Percentiles rank a stretch among this genome's conserved stretches.
Evolutionary conservation across 2,329 filamentous ascomycete genomes (phyloP).

Genomic region (Paradendryphiella salina): DNA sequence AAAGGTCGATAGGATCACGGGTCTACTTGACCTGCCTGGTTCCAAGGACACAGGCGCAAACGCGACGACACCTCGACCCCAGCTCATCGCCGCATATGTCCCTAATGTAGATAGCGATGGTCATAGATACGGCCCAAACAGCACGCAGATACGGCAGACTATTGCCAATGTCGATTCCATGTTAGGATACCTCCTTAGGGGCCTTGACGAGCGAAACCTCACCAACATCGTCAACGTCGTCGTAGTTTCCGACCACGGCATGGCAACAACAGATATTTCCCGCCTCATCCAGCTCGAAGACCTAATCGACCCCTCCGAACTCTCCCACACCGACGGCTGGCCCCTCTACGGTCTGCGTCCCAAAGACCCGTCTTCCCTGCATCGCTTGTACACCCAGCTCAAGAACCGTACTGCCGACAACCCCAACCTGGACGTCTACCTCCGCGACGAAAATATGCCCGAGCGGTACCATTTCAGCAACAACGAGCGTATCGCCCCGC

Average conservation of each 20-base stretch:
- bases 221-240: conserved; percentile 90
- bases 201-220: conserved; percentile 78
- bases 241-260: conserved; percentile 96
- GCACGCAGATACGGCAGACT: conserved; percentile 80
- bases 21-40: conserved; percentile 82
- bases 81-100: conserved; percentile 92
- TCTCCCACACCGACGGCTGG: conserved; percentile 91
- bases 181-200: conserved; percentile 74
- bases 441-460: conserved; percentile 86
- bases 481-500: conserved; percentile 85
- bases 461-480: conserved; percentile 87
- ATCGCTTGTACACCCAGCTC: conserved; percentile 65
- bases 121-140: conserved; percentile 89
- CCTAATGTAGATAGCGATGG: conserved; percentile 88
- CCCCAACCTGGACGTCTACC: conserved; percentile 81
- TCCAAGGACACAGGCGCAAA: conserved; percentile 60
- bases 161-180: conserved; percentile 81
- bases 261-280: conserved; percentile 86
- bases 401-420: conserved; percentile 61
- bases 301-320: conserved; percentile 73
- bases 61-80: conserved; percentile 66
- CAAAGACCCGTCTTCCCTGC: conserved; percentile 67
- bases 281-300: conserved; percentile 89
- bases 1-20: conserved; percentile 79
- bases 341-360: conserved; percentile 87